A percentile compares a stretch with the other conserved stretches of the same genome.
phyloP scores from a whole-genome alignment of 106 monocot species.

The Allium sativum region DNA sequence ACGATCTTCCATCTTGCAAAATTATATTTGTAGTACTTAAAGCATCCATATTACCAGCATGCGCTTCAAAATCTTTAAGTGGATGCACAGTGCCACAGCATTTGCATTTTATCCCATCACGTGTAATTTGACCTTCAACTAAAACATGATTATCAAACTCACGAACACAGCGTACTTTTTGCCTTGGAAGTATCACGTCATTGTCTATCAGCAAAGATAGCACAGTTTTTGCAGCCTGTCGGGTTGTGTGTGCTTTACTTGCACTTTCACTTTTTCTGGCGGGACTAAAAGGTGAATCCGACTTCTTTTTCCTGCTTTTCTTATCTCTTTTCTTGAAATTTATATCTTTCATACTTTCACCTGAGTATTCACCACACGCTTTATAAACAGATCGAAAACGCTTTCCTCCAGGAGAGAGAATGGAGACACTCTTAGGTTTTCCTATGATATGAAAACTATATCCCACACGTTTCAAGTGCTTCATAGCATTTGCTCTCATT shows the following conservation, averaged over 20 bases:
- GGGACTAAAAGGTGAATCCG: neutral
- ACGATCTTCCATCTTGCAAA: slow-evolving; percentile 53
- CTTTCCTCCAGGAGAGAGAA: slow-evolving; percentile 32
- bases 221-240: slow-evolving; percentile 26
- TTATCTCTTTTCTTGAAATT: slow-evolving; percentile 7
- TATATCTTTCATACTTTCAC: slow-evolving; percentile 2
- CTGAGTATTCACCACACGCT: slow-evolving; percentile 36
- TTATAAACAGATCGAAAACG: slow-evolving; percentile 29
- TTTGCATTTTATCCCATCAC: slow-evolving; percentile 54
- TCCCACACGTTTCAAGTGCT: slow-evolving; percentile 33
- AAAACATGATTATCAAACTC: slow-evolving; percentile 17
- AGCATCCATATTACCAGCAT: slow-evolving; percentile 35
- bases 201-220: slow-evolving; percentile 54
- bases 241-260: slow-evolving; percentile 2
- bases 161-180: slow-evolving; percentile 41
- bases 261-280: too few relatives aligned
- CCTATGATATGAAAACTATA: slow-evolving; percentile 29
- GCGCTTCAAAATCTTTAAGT: slow-evolving; percentile 38
- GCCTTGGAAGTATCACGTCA: slow-evolving; percentile 37
- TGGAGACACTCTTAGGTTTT: slow-evolving; percentile 13
- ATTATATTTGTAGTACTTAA: slow-evolving; percentile 42
- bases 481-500: slow-evolving; percentile 18
- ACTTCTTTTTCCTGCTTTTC: slow-evolving; percentile 17
- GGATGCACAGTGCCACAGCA: slow-evolving; percentile 44
- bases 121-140: slow-evolving; percentile 43